A percentile compares a stretch with the other conserved stretches of the same genome.
Conservation (phyloP, 2,329 filamentous ascomycete genomes). For the Monilinia polystroma region DNA sequence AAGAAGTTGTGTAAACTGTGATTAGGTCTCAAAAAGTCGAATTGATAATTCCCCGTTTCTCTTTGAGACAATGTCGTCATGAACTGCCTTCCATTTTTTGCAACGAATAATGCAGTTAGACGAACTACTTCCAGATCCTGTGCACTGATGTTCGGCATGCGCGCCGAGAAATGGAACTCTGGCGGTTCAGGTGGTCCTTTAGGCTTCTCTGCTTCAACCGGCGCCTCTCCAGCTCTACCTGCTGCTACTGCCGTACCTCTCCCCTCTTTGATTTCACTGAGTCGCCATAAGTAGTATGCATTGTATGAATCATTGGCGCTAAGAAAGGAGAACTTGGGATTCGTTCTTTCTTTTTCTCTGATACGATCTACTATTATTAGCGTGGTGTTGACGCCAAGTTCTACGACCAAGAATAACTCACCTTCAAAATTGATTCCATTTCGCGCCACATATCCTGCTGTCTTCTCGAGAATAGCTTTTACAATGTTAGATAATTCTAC, state of each 20-base stretch:
- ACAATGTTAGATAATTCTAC: conserved; percentile 35
- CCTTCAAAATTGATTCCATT: conserved; percentile 63
- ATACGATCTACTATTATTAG: conserved; percentile 63
- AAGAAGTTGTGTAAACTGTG: conserved; percentile 98
- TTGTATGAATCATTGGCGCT: conserved; percentile 78
- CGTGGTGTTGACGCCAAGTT: not conserved
- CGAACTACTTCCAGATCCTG: conserved; percentile 77
- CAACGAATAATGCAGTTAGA: conserved; percentile 86
- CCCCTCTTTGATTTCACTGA: conserved; percentile 80
- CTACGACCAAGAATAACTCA: conserved; percentile 34
- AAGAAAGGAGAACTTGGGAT: conserved; percentile 91
- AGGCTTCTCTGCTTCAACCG: conserved; percentile 61
- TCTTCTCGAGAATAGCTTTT: conserved; percentile 78
- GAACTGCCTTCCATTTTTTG: conserved; percentile 88
- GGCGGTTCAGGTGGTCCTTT: conserved; percentile 81
- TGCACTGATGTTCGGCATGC: conserved; percentile 96
- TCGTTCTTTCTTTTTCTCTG: conserved; percentile 76
- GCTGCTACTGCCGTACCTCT: conserved; percentile 76
- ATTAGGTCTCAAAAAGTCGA: conserved; percentile 92
- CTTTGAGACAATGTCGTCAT: conserved; percentile 87
- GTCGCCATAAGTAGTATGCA: conserved; percentile 85
- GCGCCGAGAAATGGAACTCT: conserved; percentile 88
- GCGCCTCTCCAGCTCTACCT: conserved; percentile 66
- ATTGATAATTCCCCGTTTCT: conserved; percentile 88
- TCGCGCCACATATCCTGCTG: conserved; percentile 81